Evolutionary conservation across 1,284 basidiomycete species (phyloP).

Genomic region (Fomitopsis pinicola): DNA sequence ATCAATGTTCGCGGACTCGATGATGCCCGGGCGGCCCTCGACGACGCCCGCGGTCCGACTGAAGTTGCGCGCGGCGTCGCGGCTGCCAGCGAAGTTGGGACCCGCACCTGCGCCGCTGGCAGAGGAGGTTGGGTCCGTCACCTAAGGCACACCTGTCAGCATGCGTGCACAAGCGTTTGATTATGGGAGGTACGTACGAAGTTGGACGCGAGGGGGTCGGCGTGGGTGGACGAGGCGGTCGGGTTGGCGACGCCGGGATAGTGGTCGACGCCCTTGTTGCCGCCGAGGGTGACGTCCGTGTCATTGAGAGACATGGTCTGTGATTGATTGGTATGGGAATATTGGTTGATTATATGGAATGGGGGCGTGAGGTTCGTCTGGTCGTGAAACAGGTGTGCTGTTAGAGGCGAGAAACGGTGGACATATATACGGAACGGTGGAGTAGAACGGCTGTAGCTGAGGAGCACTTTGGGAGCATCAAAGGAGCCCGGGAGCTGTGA

Average conservation of each 20-base stretch:
- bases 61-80: conserved; percentile 34
- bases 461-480: background rate
- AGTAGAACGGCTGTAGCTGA: background rate
- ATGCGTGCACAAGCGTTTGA: background rate
- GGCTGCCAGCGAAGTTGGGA: conserved; percentile 32
- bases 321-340: background rate
- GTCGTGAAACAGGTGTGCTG: background rate
- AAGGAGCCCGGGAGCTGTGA: background rate
- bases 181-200: conserved; percentile 32
- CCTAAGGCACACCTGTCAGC: conserved; percentile 22
- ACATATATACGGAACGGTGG: background rate
- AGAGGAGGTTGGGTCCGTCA: conserved; percentile 35
- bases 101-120: conserved; percentile 38
- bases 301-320: conserved; percentile 30
- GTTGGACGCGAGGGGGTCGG: conserved; percentile 36
- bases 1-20: conserved; percentile 47
- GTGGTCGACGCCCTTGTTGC: conserved; percentile 32
- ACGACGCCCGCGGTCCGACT: conserved; percentile 40
- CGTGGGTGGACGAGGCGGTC: conserved; percentile 31
- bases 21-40: conserved; percentile 49
- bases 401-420: too few relatives aligned
- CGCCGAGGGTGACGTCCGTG: conserved; percentile 26
- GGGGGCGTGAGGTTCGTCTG: background rate
- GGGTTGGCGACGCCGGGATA: conserved; percentile 46
- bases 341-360: background rate